These are phyloP conservation scores for Mediolabrus comicus DNA, from an alignment of 108 stramenopile species.

Conservation along the genomic window DNA sequence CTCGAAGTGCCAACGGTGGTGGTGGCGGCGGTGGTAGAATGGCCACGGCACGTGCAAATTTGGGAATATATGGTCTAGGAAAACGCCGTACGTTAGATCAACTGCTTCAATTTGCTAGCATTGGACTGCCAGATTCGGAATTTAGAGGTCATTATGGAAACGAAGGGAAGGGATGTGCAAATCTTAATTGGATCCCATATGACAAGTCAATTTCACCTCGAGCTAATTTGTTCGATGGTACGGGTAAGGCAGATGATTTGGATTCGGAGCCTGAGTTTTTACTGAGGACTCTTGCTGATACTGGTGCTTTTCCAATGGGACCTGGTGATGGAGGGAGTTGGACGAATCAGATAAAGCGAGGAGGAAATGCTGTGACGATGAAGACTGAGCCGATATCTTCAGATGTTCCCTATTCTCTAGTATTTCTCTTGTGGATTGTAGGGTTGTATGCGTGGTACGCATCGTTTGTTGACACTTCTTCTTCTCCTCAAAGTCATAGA, in stretches of 20 bases:
- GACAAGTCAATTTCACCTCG: constrained; percentile 70
- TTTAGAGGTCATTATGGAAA: constrained; percentile 30
- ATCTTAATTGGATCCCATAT: constrained; percentile 69
- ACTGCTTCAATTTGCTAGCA: constrained; percentile 64
- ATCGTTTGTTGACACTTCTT: constrained; percentile 25
- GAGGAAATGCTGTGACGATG: constrained; percentile 11
- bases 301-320: constrained; percentile 37
- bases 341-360: constrained; percentile 15
- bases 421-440: constrained; percentile 61
- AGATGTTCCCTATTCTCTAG: constrained; percentile 24
- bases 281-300: constrained; percentile 54
- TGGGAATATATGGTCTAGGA: constrained; percentile 85
- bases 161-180: constrained; percentile 48
- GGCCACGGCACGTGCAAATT: constrained; percentile 54
- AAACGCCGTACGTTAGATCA: constrained; percentile 75
- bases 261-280: constrained; percentile 82
- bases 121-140: constrained; percentile 46
- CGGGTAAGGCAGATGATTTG: constrained; percentile 65
- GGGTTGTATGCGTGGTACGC: constrained; percentile 65
- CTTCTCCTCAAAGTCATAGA: neutral
- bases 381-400: constrained; percentile 14
- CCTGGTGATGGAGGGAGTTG: too few relatives aligned
- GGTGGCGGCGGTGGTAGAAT: constrained; percentile 38
- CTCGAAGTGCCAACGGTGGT: neutral
- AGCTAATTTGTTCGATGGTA: constrained; percentile 67